Percentiles rank a stretch among this genome's conserved stretches.
Conservation (phyloP, 2,329 filamentous ascomycete genomes). For the Amesomyces nigricolor region DNA sequence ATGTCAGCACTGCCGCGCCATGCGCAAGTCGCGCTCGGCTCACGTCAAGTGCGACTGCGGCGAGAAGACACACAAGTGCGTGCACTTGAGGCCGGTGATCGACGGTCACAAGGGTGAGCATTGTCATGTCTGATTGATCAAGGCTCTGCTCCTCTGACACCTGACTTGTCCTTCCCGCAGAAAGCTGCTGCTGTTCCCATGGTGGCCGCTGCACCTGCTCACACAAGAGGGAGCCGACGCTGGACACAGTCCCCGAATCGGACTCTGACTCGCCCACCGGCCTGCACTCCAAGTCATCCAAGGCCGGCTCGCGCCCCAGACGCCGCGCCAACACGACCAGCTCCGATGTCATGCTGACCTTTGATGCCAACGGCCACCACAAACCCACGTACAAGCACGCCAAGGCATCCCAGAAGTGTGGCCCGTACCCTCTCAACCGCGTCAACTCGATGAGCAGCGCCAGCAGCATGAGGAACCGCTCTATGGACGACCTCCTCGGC, state of each 20-base stretch:
- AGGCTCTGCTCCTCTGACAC: constrained; percentile 29
- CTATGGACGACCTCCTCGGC: constrained; percentile 41
- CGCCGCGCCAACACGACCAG: constrained; percentile 54
- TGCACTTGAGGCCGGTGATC: constrained; percentile 51
- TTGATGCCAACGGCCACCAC: constrained; percentile 60
- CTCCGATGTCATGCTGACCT: constrained; percentile 53
- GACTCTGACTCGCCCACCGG: constrained; percentile 48
- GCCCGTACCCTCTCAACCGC: constrained; percentile 55
- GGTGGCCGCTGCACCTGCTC: constrained; percentile 61
- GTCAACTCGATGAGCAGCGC: constrained; percentile 53
- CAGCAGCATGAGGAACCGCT: constrained; percentile 43
- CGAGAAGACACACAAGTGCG: constrained; percentile 74
- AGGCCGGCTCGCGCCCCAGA: constrained; percentile 32
- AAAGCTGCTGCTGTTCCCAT: constrained; percentile 66
- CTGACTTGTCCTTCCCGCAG: constrained; percentile 34
- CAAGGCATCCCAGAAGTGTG: constrained; percentile 55
- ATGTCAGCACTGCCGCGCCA: constrained; percentile 91
- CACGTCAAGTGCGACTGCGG: constrained; percentile 97
- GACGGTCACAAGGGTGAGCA: constrained; percentile 56
- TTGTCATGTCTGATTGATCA: constrained; percentile 25
- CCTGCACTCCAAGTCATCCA: constrained; percentile 32
- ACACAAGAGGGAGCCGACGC: constrained; percentile 54
- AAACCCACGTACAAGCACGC: constrained; percentile 57
- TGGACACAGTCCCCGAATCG: constrained; percentile 60
- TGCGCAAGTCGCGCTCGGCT: constrained; percentile 91